These are phyloP conservation scores for Nitzschia sp. DNA, from an alignment of 108 stramenopile genomes.

Conservation along the genomic window DNA sequence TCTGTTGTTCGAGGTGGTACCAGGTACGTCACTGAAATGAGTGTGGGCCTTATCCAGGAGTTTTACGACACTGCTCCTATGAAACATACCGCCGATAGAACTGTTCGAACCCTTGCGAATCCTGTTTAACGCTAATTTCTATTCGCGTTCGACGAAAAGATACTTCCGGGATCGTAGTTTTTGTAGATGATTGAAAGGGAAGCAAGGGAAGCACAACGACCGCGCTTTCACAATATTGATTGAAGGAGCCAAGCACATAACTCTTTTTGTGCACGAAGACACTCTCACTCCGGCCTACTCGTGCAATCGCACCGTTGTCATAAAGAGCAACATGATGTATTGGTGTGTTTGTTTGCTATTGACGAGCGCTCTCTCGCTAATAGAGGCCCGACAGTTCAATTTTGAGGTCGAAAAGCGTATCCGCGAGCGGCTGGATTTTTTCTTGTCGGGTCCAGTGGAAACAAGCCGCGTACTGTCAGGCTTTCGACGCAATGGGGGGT, in stretches of 20 bases:
- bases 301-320: neutral
- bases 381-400: constrained; percentile 24
- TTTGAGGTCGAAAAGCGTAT: constrained; percentile 39
- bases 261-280: neutral
- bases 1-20: too few species aligned
- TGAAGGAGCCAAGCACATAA: too few species aligned
- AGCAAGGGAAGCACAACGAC: too few species aligned
- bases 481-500: constrained; percentile 26
- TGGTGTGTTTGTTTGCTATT: neutral
- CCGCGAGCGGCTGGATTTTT: constrained; percentile 26
- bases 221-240: too few species aligned
- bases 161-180: neutral
- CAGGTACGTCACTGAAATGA: neutral
- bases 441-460: constrained; percentile 15
- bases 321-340: neutral
- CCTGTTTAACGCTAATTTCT: neutral
- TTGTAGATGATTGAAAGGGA: neutral
- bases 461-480: constrained; percentile 8
- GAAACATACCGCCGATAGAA: neutral
- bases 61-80: neutral
- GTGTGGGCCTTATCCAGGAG: neutral
- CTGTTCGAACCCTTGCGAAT: too few species aligned
- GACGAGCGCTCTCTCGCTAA: neutral
- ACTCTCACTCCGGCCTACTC: neutral
- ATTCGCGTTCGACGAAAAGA: neutral